Conservation (phyloP, 2,329 filamentous ascomycete genomes). For the Xylaria digitata region DNA sequence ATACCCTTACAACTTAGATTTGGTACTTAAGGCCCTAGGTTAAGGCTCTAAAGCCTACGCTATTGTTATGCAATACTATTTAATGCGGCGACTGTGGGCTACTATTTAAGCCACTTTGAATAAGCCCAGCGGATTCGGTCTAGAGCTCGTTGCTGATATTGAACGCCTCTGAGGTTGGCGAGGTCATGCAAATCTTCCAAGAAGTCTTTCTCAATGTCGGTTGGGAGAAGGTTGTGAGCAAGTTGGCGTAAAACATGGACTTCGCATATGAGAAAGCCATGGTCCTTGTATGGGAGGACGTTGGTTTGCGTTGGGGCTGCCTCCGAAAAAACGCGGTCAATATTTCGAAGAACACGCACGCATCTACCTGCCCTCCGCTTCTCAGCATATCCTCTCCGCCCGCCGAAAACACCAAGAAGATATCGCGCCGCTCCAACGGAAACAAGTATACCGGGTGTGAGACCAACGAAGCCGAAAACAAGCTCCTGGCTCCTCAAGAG, state of each 20-base stretch:
- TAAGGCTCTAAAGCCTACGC: neutral
- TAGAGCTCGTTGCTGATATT: slow-evolving; percentile 80
- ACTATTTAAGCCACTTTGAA: slow-evolving; percentile 72
- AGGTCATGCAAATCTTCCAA: slow-evolving; percentile 88
- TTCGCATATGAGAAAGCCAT: slow-evolving; percentile 89
- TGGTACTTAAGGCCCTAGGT: neutral
- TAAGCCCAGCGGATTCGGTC: slow-evolving; percentile 93
- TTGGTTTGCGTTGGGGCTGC: slow-evolving; percentile 77
- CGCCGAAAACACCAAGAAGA: slow-evolving; percentile 75
- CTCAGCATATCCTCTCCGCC: slow-evolving; percentile 73
- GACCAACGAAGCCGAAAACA: slow-evolving; percentile 95
- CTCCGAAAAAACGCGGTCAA: slow-evolving; percentile 81
- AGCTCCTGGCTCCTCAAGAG: slow-evolving; percentile 96
- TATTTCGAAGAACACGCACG: slow-evolving; percentile 83
- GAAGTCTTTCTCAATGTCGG: slow-evolving; percentile 83
- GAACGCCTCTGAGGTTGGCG: slow-evolving; percentile 82
- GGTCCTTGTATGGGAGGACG: slow-evolving; percentile 89
- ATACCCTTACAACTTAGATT: neutral
- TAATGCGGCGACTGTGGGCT: neutral
- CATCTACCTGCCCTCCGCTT: slow-evolving; percentile 76
- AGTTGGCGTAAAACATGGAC: slow-evolving; percentile 82
- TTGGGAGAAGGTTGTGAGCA: slow-evolving; percentile 75
- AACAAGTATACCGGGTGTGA: slow-evolving; percentile 93
- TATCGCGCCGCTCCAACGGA: slow-evolving; percentile 80
- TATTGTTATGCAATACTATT: slow-evolving; percentile 22